Percentiles rank a stretch among this genome's conserved stretches.
These are phyloP conservation scores for Boletus rubescentipes DNA, from an alignment of 768 basidiomycete species.

Conservation along the genomic window DNA sequence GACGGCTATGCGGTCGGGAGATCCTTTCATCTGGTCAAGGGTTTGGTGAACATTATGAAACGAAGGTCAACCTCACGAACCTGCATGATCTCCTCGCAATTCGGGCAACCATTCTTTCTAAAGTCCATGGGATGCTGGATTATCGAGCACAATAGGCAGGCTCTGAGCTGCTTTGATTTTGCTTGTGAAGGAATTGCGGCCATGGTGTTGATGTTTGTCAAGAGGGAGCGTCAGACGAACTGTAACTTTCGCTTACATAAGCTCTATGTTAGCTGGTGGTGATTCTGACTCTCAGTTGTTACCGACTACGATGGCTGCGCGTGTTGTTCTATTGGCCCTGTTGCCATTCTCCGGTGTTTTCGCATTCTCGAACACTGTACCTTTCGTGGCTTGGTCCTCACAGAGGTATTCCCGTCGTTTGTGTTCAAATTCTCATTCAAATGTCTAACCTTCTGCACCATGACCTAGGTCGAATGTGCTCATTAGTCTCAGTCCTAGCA, in stretches of 20 bases:
- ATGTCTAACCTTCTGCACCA: background rate
- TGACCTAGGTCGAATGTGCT: slow-evolving; percentile 48
- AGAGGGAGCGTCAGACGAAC: background rate
- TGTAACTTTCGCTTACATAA: slow-evolving; percentile 19
- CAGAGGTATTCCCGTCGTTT: slow-evolving; percentile 41
- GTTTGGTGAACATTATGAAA: background rate
- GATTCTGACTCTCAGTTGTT: too few species aligned
- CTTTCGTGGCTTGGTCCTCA: slow-evolving; percentile 73
- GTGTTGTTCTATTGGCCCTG: slow-evolving; percentile 43
- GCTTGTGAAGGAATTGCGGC: slow-evolving; percentile 57
- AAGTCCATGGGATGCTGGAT: slow-evolving; percentile 86
- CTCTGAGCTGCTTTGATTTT: slow-evolving; percentile 75
- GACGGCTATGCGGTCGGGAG: slow-evolving; percentile 72
- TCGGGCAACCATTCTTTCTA: slow-evolving; percentile 85
- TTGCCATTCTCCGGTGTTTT: slow-evolving; percentile 41
- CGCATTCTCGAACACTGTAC: slow-evolving; percentile 62
- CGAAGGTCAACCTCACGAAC: slow-evolving; percentile 41
- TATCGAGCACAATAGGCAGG: slow-evolving; percentile 92
- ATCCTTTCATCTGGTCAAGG: slow-evolving; percentile 75
- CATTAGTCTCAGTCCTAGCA: slow-evolving; percentile 38
- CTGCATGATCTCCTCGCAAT: slow-evolving; percentile 94
- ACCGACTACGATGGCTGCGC: slow-evolving; percentile 44
- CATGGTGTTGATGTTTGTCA: slow-evolving; percentile 19
- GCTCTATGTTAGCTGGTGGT: too few species aligned
- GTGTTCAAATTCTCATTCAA: background rate